Evolutionary conservation across 768 basidiomycete genomes (phyloP).

Genomic region (Boletellus emodensis): DNA sequence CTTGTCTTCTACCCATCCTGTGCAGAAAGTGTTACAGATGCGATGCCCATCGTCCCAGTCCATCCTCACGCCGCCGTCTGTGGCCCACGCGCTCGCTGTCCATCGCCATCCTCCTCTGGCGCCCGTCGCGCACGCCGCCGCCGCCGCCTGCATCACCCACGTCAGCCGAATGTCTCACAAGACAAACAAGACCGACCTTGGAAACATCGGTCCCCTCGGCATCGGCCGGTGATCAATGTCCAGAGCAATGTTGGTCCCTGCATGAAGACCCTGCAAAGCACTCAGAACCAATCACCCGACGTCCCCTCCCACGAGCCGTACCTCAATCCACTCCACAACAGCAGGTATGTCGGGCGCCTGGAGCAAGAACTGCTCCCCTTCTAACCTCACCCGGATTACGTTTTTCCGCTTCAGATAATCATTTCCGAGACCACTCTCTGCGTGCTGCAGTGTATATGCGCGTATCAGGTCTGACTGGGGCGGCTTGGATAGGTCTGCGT

Average conservation of each 20-base stretch:
- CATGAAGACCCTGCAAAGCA: constrained; percentile 71
- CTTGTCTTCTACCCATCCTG: neutral
- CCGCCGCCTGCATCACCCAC: constrained; percentile 16
- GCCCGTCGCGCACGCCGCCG: constrained; percentile 27
- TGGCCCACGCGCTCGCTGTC: no score
- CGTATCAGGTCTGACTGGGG: constrained; percentile 53
- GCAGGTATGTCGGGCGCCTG: constrained; percentile 80
- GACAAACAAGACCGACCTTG: constrained; percentile 45
- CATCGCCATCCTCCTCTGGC: constrained; percentile 4
- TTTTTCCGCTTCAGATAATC: constrained; percentile 94
- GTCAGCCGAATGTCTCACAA: neutral
- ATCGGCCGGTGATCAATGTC: constrained; percentile 90
- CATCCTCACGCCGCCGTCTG: no score
- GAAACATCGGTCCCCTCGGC: constrained; percentile 87
- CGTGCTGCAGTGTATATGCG: constrained; percentile 79
- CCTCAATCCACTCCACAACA: constrained; percentile 97
- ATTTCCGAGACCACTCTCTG: constrained; percentile 91
- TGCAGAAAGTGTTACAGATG: neutral
- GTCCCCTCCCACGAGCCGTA: constrained; percentile 30
- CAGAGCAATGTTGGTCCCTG: constrained; percentile 85
- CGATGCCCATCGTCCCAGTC: no score
- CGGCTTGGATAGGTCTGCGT: constrained; percentile 37
- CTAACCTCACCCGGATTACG: constrained; percentile 86
- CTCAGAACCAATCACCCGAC: neutral
- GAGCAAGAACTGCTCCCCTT: constrained; percentile 95